These are phyloP conservation scores for Penicillium sp. DNA, from an alignment of 2,329 filamentous ascomycete genomes.

Conservation along the genomic window DNA sequence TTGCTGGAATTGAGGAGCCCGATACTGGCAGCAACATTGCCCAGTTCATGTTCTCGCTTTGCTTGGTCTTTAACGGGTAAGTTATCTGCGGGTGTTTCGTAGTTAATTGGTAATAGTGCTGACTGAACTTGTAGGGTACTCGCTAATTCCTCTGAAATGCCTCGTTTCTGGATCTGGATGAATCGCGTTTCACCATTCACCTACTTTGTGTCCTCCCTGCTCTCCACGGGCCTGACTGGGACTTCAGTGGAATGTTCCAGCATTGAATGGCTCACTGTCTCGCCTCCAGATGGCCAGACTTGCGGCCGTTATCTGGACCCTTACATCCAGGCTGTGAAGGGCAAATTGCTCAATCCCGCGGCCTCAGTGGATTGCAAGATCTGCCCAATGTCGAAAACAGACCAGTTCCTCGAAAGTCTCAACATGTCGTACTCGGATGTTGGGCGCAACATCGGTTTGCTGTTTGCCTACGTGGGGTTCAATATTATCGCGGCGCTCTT, in stretches of 20 bases:
- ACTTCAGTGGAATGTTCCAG: slow-evolving; percentile 33
- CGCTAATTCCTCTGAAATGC: slow-evolving; percentile 58
- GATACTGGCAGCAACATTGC: slow-evolving; percentile 64
- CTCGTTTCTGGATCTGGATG: slow-evolving; percentile 78
- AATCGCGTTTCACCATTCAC: slow-evolving; percentile 67
- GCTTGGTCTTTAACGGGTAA: slow-evolving; percentile 55
- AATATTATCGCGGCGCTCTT: slow-evolving; percentile 51
- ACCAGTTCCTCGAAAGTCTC: slow-evolving; percentile 54
- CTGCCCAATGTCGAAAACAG: slow-evolving; percentile 37
- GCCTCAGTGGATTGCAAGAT: slow-evolving; percentile 60
- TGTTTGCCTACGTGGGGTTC: slow-evolving; percentile 55
- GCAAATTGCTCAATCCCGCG: slow-evolving; percentile 63
- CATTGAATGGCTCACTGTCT: slow-evolving; percentile 36
- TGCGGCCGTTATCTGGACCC: slow-evolving; percentile 62
- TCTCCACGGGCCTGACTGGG: slow-evolving; percentile 36
- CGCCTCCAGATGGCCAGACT: slow-evolving; percentile 60
- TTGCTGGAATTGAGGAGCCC: slow-evolving; percentile 66
- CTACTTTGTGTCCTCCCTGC: slow-evolving; percentile 53
- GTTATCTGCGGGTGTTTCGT: slow-evolving; percentile 1
- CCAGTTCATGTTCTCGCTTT: slow-evolving; percentile 58
- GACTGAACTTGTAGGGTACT: slow-evolving; percentile 52
- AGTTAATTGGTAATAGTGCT: background rate
- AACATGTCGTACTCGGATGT: slow-evolving; percentile 45
- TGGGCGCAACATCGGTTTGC: slow-evolving; percentile 58
- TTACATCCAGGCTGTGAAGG: slow-evolving; percentile 55